Evolutionary conservation across 495 filamentous ascomycete species (phyloP).

Genomic region (Glonium stellatum): DNA sequence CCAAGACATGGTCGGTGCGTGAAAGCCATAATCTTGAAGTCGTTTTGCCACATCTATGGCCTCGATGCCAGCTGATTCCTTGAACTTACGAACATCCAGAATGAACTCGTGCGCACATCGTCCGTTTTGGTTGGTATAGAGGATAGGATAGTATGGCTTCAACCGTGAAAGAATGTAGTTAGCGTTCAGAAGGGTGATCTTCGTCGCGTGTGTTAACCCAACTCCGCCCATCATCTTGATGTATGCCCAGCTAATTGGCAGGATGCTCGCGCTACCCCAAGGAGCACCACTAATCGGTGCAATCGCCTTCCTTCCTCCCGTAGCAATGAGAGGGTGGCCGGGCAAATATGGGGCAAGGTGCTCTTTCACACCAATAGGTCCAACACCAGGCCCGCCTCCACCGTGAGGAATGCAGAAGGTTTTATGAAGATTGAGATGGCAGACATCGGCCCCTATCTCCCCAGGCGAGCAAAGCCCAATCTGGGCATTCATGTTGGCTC

Average conservation of each 20-base stretch:
- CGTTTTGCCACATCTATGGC: conserved; percentile 97
- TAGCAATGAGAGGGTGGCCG: conserved; percentile 57
- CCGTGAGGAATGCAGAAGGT: conserved; percentile 99
- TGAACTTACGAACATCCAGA: conserved; percentile 79
- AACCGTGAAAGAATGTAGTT: conserved; percentile 95
- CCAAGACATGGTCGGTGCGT: conserved; percentile 98
- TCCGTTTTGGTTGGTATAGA: conserved; percentile 83
- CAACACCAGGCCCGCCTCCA: conserved; percentile 90
- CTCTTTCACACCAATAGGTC: conserved; percentile 85
- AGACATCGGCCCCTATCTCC: conserved; percentile 95
- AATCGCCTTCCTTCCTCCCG: conserved; percentile 57
- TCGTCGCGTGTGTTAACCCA: conserved; percentile 89
- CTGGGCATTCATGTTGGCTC: conserved; percentile 98
- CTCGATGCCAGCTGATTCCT: conserved; percentile 78
- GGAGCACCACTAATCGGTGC: conserved; percentile 78
- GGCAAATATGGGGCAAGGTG: conserved; percentile 78
- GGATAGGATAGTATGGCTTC: conserved; percentile 79
- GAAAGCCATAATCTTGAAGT: conserved; percentile 96
- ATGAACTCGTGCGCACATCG: conserved; percentile 99
- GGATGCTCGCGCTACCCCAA: conserved; percentile 86
- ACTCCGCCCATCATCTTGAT: conserved; percentile 93
- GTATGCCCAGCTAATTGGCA: conserved; percentile 96
- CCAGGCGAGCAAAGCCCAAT: conserved; percentile 95
- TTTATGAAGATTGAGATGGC: conserved; percentile 97
- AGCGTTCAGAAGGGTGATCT: conserved; percentile 89